phyloP scores from a whole-genome alignment of 2,329 filamentous ascomycete species.

The Epichloe hybrida region DNA sequence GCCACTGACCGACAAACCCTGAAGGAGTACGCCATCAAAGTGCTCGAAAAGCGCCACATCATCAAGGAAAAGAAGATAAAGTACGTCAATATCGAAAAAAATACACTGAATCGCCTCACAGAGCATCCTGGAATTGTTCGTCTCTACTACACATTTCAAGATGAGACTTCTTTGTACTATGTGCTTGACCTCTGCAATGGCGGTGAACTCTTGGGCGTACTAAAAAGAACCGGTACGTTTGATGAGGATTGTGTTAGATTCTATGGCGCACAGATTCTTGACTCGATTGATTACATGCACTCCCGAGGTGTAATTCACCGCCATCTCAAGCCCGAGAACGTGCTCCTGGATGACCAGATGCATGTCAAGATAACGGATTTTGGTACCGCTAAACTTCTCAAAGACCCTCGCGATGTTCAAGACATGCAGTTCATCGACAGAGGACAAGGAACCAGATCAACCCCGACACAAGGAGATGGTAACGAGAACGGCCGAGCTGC shows the following conservation, averaged over 20 bases:
- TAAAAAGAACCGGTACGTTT: slow-evolving; percentile 91
- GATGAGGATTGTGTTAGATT: slow-evolving; percentile 90
- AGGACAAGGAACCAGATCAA: slow-evolving; percentile 13
- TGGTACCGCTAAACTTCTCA: slow-evolving; percentile 86
- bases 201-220: slow-evolving; percentile 78
- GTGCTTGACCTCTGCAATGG: slow-evolving; percentile 87
- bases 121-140: slow-evolving; percentile 95
- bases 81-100: slow-evolving; percentile 97
- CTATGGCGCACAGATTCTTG: slow-evolving; percentile 90
- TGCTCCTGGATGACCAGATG: slow-evolving; percentile 88
- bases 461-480: slow-evolving; percentile 21
- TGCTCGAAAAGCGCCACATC: slow-evolving; percentile 95
- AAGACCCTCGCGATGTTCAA: slow-evolving; percentile 26
- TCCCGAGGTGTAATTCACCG: slow-evolving; percentile 89
- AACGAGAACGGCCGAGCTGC: slow-evolving; percentile 63
- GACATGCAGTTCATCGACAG: slow-evolving; percentile 26
- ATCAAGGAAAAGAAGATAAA: slow-evolving; percentile 99
- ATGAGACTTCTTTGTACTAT: slow-evolving; percentile 91
- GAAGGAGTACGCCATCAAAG: slow-evolving; percentile 96
- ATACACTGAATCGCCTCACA: slow-evolving; percentile 88
- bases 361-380: slow-evolving; percentile 99
- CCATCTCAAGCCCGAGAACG: slow-evolving; percentile 93
- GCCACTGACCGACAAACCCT: slow-evolving; percentile 87
- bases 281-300: slow-evolving; percentile 97
- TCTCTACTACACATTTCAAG: slow-evolving; percentile 97